Percentiles rank a stretch among this genome's conserved stretches.
Evolutionary conservation across 768 basidiomycete genomes (phyloP).

Genomic region (Cyclocybe cylindracea): DNA sequence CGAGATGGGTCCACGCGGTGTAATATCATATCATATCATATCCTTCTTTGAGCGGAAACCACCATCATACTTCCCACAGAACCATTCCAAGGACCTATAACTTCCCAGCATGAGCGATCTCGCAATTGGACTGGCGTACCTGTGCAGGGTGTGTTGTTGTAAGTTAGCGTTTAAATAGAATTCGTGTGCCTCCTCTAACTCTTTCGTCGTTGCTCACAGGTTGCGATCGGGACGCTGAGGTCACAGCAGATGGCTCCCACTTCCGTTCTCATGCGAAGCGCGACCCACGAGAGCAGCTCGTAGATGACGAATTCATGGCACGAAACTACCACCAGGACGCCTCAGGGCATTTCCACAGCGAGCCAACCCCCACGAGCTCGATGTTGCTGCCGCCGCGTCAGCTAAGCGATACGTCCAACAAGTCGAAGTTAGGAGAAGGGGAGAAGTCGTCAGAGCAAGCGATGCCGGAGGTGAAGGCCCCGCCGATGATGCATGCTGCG

Average conservation of each 20-base stretch:
- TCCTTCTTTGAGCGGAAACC: neutral
- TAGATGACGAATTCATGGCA: slow-evolving; percentile 22
- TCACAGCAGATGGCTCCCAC: slow-evolving; percentile 13
- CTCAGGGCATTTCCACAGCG: slow-evolving; percentile 16
- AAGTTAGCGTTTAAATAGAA: neutral
- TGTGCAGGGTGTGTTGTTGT: slow-evolving; percentile 4
- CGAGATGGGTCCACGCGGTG: no score
- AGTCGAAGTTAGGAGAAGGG: neutral
- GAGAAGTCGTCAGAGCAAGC: no score
- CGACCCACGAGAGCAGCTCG: slow-evolving; percentile 19
- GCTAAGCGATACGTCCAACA: slow-evolving; percentile 1
- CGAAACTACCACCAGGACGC: slow-evolving; percentile 21
- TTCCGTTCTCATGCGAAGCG: slow-evolving; percentile 8
- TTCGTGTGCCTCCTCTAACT: no score
- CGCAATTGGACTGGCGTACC: neutral
- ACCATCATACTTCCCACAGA: neutral
- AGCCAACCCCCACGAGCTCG: slow-evolving; percentile 15
- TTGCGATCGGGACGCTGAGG: slow-evolving; percentile 5
- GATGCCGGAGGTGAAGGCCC: no score
- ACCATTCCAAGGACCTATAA: no score
- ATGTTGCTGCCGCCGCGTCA: slow-evolving; percentile 3
- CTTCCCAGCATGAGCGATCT: neutral
- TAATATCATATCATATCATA: no score
- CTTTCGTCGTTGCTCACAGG: slow-evolving; percentile 3
- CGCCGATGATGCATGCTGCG: no score